Evolutionary conservation across 345 rosid genomes (phyloP).

Genomic region (Arabidopsis suecica): DNA sequence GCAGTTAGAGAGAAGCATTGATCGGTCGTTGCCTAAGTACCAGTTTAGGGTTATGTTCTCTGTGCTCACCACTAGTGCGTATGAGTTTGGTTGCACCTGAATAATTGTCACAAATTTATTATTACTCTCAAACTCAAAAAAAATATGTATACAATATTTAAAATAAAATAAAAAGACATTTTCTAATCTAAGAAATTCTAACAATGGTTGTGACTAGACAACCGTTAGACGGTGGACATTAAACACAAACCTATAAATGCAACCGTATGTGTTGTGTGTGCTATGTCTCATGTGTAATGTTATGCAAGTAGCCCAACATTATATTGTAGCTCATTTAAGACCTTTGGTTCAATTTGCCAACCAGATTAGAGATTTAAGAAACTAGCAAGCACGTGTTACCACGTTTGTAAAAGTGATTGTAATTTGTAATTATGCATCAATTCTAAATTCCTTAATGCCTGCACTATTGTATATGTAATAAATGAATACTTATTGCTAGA

Average conservation of each 20-base stretch:
- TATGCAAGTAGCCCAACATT: conserved; percentile 4
- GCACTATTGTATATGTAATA: background rate
- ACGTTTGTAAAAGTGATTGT: conserved; percentile 19
- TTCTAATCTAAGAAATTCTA: background rate
- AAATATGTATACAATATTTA: background rate
- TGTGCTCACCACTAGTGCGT: conserved; percentile 91
- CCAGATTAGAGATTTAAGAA: background rate
- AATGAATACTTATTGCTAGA: background rate
- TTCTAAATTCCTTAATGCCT: background rate
- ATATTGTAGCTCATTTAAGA: background rate
- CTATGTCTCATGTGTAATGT: background rate
- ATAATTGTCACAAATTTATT: conserved; percentile 1
- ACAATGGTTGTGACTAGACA: background rate
- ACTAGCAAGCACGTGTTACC: conserved; percentile 37
- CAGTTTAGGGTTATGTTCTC: conserved; percentile 88
- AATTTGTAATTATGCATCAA: background rate
- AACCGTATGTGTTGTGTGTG: background rate
- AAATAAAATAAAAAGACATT: background rate
- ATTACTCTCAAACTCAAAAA: background rate
- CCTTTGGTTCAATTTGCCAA: conserved; percentile 36
- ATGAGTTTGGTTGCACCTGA: conserved; percentile 87
- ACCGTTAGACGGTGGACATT: background rate
- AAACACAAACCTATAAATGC: background rate
- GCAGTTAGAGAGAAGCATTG: conserved; percentile 93
- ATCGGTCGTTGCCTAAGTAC: conserved; percentile 90